A percentile compares a stretch with the other conserved stretches of the same genome.
phyloP scores from a whole-genome alignment of 23 red algal genomes.

The Gracilaria gracilis region DNA sequence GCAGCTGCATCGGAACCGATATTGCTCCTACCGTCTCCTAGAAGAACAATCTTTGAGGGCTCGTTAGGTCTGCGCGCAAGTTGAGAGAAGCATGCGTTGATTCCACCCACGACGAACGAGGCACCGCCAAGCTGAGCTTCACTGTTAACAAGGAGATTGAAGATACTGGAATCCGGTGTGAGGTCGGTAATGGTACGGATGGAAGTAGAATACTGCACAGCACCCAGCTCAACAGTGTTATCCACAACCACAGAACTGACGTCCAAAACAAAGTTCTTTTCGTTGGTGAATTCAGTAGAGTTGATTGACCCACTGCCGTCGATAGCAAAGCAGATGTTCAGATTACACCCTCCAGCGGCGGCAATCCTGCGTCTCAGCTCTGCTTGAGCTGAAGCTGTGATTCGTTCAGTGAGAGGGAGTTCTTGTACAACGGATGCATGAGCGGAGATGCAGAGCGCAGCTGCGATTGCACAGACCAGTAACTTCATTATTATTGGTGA shows the following conservation, averaged over 20 bases:
- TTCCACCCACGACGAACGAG: slow-evolving; percentile 40
- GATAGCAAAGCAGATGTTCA: slow-evolving; percentile 41
- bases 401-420: neutral
- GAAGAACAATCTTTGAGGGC: slow-evolving; percentile 13
- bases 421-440: neutral
- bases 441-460: slow-evolving; percentile 1
- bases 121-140: neutral
- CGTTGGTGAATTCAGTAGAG: neutral
- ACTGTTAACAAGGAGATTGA: neutral
- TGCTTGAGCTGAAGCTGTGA: neutral
- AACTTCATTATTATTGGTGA: neutral
- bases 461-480: neutral
- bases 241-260: neutral
- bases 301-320: slow-evolving; percentile 24
- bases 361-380: slow-evolving; percentile 2
- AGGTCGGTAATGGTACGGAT: slow-evolving; percentile 4
- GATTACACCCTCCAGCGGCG: slow-evolving; percentile 22
- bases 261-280: slow-evolving; percentile 50
- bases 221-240: slow-evolving; percentile 20
- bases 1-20: slow-evolving; percentile 13
- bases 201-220: slow-evolving; percentile 12
- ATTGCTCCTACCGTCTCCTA: slow-evolving; percentile 41
- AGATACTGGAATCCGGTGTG: neutral
- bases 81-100: slow-evolving; percentile 37
- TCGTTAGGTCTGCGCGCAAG: neutral